phyloP scores from a whole-genome alignment of 441 rosid genomes.

The Melastoma candidum region DNA sequence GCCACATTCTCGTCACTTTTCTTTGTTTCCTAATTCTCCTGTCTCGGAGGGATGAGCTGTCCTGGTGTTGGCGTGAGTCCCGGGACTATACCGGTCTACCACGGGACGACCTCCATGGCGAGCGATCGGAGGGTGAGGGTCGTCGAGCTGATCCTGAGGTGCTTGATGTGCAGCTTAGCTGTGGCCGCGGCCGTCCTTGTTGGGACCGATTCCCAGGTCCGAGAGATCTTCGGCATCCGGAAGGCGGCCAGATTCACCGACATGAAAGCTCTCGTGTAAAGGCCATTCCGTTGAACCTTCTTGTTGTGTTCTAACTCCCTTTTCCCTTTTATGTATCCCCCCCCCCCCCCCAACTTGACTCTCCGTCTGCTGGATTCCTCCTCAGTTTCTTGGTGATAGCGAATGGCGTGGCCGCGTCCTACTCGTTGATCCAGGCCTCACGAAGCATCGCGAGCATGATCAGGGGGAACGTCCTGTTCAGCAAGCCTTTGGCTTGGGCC shows the following conservation, averaged over 20 bases:
- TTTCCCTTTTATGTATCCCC: background rate
- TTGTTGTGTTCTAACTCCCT: background rate
- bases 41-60: conserved; percentile 30
- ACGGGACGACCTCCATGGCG: conserved; percentile 38
- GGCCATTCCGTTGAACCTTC: background rate
- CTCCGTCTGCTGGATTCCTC: background rate
- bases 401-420: conserved; percentile 59
- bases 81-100: conserved; percentile 49
- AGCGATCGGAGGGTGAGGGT: conserved; percentile 55
- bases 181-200: conserved; percentile 51
- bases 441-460: conserved; percentile 55
- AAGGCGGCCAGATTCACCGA: conserved; percentile 70
- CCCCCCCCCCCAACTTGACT: too few relatives aligned
- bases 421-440: conserved; percentile 59
- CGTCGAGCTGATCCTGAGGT: conserved; percentile 67
- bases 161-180: conserved; percentile 43
- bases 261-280: conserved; percentile 87
- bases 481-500: conserved; percentile 73
- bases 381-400: conserved; percentile 72
- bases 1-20: too few relatives aligned
- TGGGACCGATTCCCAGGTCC: conserved; percentile 66
- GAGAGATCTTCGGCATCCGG: conserved; percentile 53
- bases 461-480: conserved; percentile 53
- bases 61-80: conserved; percentile 62
- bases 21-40: too few relatives aligned